Base-by-base conservation (phyloP, 495 filamentous ascomycete genomes). In the Trichoderma orchidacearum region DNA sequence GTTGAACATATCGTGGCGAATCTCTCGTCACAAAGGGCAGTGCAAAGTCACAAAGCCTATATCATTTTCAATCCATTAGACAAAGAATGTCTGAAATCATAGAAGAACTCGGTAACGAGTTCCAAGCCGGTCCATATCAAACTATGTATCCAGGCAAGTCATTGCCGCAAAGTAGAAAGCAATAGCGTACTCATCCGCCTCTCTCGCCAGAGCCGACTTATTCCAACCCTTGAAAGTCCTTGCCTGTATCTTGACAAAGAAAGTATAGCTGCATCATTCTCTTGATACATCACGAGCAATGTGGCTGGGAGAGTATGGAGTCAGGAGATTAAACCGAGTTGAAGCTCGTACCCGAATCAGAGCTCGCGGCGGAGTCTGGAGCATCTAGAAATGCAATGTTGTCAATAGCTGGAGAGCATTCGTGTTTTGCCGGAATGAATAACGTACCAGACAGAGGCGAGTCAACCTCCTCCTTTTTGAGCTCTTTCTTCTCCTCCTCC, bases 401-500 rank as follows among this genome's bases (percentile, higher is more conserved):
- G 21, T 17, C 41, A 13, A 12, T 3, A 27, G 12, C 18, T 1
- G 13, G 1, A 17, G 5, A 13, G 18, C 41, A n/a, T n/a, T n/a
- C n/a, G n/a, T n/a, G n/a, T n/a, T n/a, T n/a, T n/a, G n/a, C n/a
- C n/a, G n/a, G n/a, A n/a, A n/a, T 28, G 27, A 30, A 54, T 54
- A 30, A 21, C 29, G 2, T 57, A 54, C 60, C 59, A 23, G 30
- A 58, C 9, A 34, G 31, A 30, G 25, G 32, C 45, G 60, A 30
- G 12, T 29, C 30, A 8, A 17, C n/a, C 25, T 48, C 36, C 5
- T 56, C 52, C 27, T 29, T 18, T 18, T n/a, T n/a, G n/a, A 45
- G 25, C 30, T 61, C 52, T 32, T 59, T 41, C 61, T 61, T 51
- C 21, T 52, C 5, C 36, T 57, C 38, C 15, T 50, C 17, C 36